A percentile compares a stretch with the other conserved stretches of the same genome.
Evolutionary conservation across 2,329 filamentous ascomycete species (phyloP).

Genomic region (Bipolaris bicolor): DNA sequence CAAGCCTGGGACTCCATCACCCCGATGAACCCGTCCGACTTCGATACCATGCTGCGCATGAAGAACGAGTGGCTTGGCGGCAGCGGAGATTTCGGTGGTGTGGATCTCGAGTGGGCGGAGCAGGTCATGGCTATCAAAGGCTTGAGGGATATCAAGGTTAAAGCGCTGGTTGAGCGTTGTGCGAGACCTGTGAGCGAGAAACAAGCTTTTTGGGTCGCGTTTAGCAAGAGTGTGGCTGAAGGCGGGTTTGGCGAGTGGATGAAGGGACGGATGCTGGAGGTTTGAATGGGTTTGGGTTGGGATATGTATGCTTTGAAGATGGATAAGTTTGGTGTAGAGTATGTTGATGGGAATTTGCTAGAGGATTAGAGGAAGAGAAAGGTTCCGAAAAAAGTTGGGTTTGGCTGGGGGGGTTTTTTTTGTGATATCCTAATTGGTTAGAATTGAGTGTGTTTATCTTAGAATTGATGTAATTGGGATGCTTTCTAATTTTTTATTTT

Average conservation of each 20-base stretch:
- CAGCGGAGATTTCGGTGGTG: constrained; percentile 23
- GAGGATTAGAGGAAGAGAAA: too few relatives aligned
- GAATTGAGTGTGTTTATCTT: too few relatives aligned
- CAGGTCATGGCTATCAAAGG: constrained; percentile 60
- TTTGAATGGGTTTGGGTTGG: too few relatives aligned
- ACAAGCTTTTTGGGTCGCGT: constrained; percentile 65
- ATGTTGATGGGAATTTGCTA: too few relatives aligned
- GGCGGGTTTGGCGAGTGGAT: constrained; percentile 62
- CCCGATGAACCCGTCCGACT: constrained; percentile 29
- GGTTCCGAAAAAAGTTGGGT: too few relatives aligned
- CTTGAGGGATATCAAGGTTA: constrained; percentile 59
- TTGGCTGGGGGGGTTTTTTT: too few relatives aligned
- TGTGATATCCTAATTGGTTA: too few relatives aligned
- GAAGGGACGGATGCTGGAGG: constrained; percentile 43
- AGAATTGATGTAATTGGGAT: too few relatives aligned
- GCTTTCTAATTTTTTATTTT: too few relatives aligned
- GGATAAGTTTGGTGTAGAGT: background rate
- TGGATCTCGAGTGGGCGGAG: constrained; percentile 62
- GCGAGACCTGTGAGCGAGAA: constrained; percentile 59
- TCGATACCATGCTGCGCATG: constrained; percentile 34
- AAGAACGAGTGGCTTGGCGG: constrained; percentile 33
- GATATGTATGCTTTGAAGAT: too few relatives aligned
- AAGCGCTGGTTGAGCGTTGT: constrained; percentile 61
- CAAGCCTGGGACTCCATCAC: constrained; percentile 57
- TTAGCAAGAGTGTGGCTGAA: constrained; percentile 64